Conservation (phyloP, 1,284 basidiomycete species). For the Coniophora puteana region DNA sequence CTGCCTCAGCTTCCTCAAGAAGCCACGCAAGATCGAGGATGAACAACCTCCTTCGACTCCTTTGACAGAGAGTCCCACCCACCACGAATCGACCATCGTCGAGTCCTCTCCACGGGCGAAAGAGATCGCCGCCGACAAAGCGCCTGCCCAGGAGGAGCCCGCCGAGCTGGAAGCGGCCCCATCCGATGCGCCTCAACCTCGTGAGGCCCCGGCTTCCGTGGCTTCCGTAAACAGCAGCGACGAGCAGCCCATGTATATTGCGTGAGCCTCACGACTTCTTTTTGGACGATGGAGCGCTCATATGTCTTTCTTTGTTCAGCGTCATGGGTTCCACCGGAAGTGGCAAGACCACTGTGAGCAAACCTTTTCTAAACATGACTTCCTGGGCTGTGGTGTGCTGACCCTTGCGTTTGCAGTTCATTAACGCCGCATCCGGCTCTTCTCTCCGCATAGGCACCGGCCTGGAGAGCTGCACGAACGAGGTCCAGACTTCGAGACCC, state of each 20-base stretch:
- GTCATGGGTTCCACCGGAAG: slow-evolving; percentile 32
- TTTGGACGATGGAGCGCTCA: too few relatives aligned
- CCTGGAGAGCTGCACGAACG: slow-evolving; percentile 33
- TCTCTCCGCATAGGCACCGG: slow-evolving; percentile 25
- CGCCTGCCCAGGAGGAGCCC: slow-evolving; percentile 11
- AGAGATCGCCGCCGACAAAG: slow-evolving; percentile 22
- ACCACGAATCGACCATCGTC: slow-evolving; percentile 24
- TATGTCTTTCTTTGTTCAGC: slow-evolving; percentile 25
- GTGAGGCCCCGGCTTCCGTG: slow-evolving; percentile 9
- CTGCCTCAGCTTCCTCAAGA: neutral
- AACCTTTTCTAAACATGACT: too few relatives aligned
- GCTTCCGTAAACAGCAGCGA: slow-evolving; percentile 10
- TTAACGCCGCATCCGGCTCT: slow-evolving; percentile 32
- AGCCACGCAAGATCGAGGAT: neutral
- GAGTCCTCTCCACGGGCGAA: slow-evolving; percentile 14
- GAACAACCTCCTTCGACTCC: too few relatives aligned
- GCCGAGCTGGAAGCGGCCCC: neutral
- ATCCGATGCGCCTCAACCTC: neutral
- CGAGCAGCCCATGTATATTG: slow-evolving; percentile 26
- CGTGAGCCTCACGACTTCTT: slow-evolving; percentile 15
- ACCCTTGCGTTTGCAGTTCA: slow-evolving; percentile 24
- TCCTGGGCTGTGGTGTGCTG: slow-evolving; percentile 8
- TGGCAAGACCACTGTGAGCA: slow-evolving; percentile 32
- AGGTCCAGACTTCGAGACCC: slow-evolving; percentile 27
- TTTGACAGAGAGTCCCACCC: too few relatives aligned